Evolutionary conservation across 1,284 basidiomycete species (phyloP), one percentile per base, ranked within the genome.

Genomic region (Cutaneotrichosporon dermatis): DNA sequence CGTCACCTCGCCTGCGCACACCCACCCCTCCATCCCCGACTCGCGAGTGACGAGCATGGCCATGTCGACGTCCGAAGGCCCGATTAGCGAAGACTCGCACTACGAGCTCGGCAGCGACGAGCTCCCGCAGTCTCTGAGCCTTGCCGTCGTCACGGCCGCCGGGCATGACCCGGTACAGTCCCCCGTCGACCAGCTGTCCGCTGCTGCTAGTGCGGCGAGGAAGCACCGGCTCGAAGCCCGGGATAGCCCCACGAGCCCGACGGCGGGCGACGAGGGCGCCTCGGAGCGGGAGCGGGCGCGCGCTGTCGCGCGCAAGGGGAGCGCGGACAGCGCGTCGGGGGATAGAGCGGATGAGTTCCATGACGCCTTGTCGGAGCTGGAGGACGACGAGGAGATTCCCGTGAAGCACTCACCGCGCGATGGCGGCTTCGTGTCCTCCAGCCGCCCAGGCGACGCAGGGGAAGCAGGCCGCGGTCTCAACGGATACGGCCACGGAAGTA

Each of bases 131-230:
- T 41, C 13, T 8, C 55, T 56, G 10, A 42, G 37, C 4, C 48
- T 56, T 2, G 55, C 55, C 0, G 39, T 56, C n/a, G 51, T 60
- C 13, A 36, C 37, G 4, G 25, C 39, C 1, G 51, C 48, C 1
- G 48, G 52, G 15, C n/a, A 5, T 16, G 16, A 49, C 33, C 46
- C 34, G 4, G 11, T 35, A 1, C 4, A 44, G 8, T 57, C 55
- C 16, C 56, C 60, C 10, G 60, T 61, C 6, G 43, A 51, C 10
- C 60, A 61, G 50, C 60, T 61, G 10, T 51, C 41, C 9, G 33
- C 43, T 2, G 55, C 60, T 2, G 60, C 60, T 8, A 61, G 36
- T 6, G 55, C 55, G 0, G 60, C 56, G 8, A 52, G 55, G 5
- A 13, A 10, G 36, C 51, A 60, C 55, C 45, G 59, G 4, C 16